phyloP scores from a whole-genome alignment of 202 grass and related monocot genomes.

The Zizania palustris region DNA sequence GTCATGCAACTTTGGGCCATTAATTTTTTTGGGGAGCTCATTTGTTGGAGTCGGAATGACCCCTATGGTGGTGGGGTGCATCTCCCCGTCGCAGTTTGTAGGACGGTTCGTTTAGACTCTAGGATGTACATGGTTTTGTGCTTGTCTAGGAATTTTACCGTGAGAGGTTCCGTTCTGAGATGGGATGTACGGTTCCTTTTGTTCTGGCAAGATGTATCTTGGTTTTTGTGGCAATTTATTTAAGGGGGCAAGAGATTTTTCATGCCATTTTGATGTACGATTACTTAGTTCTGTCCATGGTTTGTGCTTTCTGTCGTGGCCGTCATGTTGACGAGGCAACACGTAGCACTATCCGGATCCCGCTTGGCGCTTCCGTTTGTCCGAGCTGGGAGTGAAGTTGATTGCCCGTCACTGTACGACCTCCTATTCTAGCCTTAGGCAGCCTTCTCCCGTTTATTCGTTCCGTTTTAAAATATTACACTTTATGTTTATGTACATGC shows the following conservation, averaged over 20 bases:
- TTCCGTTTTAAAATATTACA: too few species aligned
- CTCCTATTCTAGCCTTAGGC: neutral
- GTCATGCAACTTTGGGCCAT: constrained; percentile 34
- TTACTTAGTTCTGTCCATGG: neutral
- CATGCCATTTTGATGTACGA: neutral
- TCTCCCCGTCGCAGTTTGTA: constrained; percentile 19
- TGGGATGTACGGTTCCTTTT: constrained; percentile 21
- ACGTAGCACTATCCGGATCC: neutral
- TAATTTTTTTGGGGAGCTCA: constrained; percentile 21
- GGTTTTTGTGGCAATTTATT: constrained; percentile 6
- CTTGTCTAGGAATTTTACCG: neutral
- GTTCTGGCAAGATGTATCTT: neutral
- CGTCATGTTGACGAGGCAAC: neutral
- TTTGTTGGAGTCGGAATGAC: constrained; percentile 24
- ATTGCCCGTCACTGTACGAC: neutral
- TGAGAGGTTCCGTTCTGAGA: neutral
- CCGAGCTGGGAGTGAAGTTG: neutral
- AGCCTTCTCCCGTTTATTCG: too few species aligned
- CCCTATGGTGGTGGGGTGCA: neutral
- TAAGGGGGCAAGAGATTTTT: neutral
- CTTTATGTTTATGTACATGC: too few species aligned
- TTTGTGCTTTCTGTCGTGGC: neutral
- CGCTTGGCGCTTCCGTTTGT: neutral
- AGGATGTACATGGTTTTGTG: constrained; percentile 46
- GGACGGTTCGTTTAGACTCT: constrained; percentile 19